These are phyloP conservation scores for Coffea canephora DNA, from an alignment of 257 asterid genomes.

Conservation along the genomic window DNA sequence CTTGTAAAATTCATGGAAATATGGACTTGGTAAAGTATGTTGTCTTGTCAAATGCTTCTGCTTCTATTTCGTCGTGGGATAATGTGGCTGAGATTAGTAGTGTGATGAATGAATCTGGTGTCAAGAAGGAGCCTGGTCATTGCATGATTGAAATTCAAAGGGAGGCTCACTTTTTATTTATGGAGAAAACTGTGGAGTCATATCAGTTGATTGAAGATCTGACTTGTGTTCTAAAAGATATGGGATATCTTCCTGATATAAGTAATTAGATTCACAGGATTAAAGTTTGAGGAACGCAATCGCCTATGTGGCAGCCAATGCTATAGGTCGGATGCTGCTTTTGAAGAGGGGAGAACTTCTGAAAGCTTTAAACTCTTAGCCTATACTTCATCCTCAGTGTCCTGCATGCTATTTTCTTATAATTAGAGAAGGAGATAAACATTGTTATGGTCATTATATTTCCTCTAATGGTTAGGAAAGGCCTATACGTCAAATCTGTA, in stretches of 20 bases:
- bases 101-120: no score
- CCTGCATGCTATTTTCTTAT: neutral
- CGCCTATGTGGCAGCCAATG: neutral
- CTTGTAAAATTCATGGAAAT: no score
- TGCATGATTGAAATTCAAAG: no score
- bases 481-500: neutral
- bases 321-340: neutral
- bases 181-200: constrained; percentile 41
- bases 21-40: no score
- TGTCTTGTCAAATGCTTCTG: no score
- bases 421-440: neutral
- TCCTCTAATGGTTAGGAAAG: neutral
- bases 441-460: neutral
- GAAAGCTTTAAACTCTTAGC: neutral
- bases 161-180: constrained; percentile 59
- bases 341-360: neutral
- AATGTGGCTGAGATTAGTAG: no score
- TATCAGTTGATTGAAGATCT: no score
- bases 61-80: no score
- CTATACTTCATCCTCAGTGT: neutral
- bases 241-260: no score
- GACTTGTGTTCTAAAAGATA: no score
- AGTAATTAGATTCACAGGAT: constrained; percentile 15
- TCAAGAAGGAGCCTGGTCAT: no score
- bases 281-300: neutral